phyloP scores from a whole-genome alignment of 345 rosid species.

The Mallotus nudiflorus region DNA sequence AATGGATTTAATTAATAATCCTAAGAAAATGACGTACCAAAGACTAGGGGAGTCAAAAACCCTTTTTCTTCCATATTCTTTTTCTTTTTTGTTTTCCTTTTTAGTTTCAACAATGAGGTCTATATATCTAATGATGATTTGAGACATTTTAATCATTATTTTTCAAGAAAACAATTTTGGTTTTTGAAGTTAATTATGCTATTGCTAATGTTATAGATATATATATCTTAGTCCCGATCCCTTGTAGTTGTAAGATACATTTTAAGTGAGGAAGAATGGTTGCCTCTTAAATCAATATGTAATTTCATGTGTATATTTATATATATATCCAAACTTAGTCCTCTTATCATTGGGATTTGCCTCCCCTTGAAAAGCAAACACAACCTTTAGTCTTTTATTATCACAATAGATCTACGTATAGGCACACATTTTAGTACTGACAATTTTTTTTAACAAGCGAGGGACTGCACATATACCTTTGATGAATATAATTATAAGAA shows the following conservation, averaged over 20 bases:
- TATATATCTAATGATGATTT: constrained; percentile 7
- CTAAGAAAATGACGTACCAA: constrained; percentile 1
- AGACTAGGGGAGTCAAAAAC: constrained; percentile 18
- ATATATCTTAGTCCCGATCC: too few relatives aligned
- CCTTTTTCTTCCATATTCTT: background rate
- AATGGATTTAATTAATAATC: constrained; percentile 22
- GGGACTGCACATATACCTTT: too few relatives aligned
- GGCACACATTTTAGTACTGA: too few relatives aligned
- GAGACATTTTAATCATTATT: background rate
- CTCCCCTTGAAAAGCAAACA: background rate
- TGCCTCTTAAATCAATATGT: too few relatives aligned
- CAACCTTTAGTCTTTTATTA: too few relatives aligned
- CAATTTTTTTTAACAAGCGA: too few relatives aligned
- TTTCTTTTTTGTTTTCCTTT: background rate
- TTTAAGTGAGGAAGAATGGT: background rate
- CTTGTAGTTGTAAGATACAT: too few relatives aligned
- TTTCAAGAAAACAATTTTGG: background rate
- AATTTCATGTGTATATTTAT: too few relatives aligned
- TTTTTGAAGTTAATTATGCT: too few relatives aligned
- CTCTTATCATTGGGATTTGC: background rate
- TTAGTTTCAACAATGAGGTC: constrained; percentile 2
- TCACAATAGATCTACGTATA: too few relatives aligned
- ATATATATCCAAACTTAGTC: background rate
- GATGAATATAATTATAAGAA: too few relatives aligned
- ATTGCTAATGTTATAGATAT: too few relatives aligned